Conservation (phyloP, 1,284 basidiomycete species). For the Hypsizygus ulmarius region DNA sequence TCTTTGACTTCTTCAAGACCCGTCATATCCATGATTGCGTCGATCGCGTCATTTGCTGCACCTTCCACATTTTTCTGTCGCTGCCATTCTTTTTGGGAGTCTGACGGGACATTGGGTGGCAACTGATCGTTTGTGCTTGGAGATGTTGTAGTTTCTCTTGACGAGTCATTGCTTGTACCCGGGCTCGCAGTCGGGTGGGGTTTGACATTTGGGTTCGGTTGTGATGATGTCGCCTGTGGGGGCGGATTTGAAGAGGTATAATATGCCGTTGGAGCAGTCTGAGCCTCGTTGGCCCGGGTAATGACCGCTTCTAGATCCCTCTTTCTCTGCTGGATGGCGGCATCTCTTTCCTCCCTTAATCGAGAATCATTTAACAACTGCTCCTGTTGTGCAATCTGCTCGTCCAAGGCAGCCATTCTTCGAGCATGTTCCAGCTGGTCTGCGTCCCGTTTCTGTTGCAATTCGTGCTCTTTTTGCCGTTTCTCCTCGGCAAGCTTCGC, state of each 20-base stretch:
- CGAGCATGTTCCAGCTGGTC: conserved; percentile 30
- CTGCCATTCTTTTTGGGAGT: conserved; percentile 45
- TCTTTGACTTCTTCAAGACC: conserved; percentile 56
- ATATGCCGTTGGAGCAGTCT: background rate
- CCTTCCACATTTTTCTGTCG: conserved; percentile 48
- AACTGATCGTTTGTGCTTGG: background rate
- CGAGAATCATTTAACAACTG: conserved; percentile 24
- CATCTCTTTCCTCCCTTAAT: conserved; percentile 25
- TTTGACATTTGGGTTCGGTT: background rate
- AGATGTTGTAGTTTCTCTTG: background rate
- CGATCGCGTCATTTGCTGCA: conserved; percentile 43
- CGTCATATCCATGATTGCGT: conserved; percentile 56
- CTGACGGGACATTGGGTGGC: conserved; percentile 23
- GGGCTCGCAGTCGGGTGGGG: too few species aligned
- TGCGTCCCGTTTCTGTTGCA: conserved; percentile 34
- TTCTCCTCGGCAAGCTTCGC: conserved; percentile 28
- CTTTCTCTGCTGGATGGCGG: conserved; percentile 31
- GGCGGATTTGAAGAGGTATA: background rate
- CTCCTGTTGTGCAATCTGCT: conserved; percentile 27
- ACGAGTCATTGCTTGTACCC: too few species aligned
- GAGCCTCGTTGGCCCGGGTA: conserved; percentile 7
- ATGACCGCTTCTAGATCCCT: conserved; percentile 29
- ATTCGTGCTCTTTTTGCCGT: conserved; percentile 26
- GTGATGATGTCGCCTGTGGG: background rate
- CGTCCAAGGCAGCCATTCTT: conserved; percentile 32